A percentile compares a stretch with the other conserved stretches of the same genome.
These are phyloP conservation scores for Aureobasidium sp. DNA, from an alignment of 2,329 filamentous ascomycete genomes.

Conservation along the genomic window DNA sequence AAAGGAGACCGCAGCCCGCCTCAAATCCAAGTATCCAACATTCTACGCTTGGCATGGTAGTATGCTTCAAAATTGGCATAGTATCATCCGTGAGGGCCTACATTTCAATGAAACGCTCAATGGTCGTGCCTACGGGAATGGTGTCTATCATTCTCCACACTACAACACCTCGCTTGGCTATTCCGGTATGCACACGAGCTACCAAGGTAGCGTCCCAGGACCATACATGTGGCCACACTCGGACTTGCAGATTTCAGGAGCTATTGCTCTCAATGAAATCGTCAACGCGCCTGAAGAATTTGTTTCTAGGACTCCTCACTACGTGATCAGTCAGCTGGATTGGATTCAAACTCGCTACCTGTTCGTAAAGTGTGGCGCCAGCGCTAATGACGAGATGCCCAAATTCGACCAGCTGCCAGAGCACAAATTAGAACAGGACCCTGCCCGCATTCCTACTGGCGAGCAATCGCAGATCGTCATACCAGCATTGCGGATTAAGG, in stretches of 20 bases:
- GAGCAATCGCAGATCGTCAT: conserved; percentile 36
- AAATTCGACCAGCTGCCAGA: conserved; percentile 12
- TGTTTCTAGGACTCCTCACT: conserved; percentile 47
- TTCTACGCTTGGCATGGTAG: conserved; percentile 88
- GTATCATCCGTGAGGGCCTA: conserved; percentile 75
- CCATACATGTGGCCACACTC: conserved; percentile 57
- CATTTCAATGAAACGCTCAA: conserved; percentile 57
- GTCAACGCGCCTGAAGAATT: conserved; percentile 66
- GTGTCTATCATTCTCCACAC: conserved; percentile 68
- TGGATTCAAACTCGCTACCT: conserved; percentile 91
- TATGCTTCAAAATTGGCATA: conserved; percentile 72
- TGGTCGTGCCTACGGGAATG: conserved; percentile 68
- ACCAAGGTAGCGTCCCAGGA: neutral
- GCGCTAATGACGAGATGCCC: conserved; percentile 17
- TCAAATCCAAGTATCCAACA: conserved; percentile 52
- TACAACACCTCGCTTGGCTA: conserved; percentile 53
- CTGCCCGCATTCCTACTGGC: conserved; percentile 36
- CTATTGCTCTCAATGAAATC: conserved; percentile 76
- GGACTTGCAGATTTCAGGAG: conserved; percentile 49
- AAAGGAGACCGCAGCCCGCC: conserved; percentile 35
- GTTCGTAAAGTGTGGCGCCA: conserved; percentile 47
- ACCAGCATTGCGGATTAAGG: conserved; percentile 46
- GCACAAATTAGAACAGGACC: conserved; percentile 33
- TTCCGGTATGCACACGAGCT: conserved; percentile 17
- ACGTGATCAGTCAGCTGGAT: conserved; percentile 67